Evolutionary conservation across 2,329 filamentous ascomycete species (phyloP).

Genomic region (Cladophialophora yegresii): DNA sequence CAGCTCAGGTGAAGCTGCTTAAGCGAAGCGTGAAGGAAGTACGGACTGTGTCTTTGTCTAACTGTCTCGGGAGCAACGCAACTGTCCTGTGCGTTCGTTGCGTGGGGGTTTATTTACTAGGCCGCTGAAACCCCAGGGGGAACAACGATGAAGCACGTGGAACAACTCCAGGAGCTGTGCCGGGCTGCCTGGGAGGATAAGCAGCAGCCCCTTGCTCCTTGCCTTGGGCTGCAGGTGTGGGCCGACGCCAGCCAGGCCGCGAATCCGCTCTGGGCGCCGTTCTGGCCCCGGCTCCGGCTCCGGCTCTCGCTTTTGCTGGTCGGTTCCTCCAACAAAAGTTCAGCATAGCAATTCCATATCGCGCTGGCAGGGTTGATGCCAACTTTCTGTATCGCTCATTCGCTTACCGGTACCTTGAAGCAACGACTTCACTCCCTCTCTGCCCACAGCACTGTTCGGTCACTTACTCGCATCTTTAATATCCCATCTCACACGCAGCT

Average conservation of each 20-base stretch:
- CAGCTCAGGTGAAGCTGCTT: neutral
- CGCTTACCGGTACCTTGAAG: conserved; percentile 8
- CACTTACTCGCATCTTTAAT: neutral
- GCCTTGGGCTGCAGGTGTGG: neutral
- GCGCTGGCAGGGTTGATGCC: neutral
- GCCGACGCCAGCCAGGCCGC: neutral
- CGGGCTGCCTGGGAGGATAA: neutral
- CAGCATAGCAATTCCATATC: neutral
- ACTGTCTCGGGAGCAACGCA: neutral
- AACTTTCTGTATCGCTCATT: conserved; percentile 15
- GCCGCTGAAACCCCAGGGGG: neutral
- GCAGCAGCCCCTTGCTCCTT: neutral
- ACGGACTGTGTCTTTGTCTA: neutral
- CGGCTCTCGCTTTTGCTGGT: neutral
- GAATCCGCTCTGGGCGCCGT: neutral
- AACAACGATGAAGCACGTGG: conserved; percentile 1
- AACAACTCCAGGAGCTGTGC: neutral
- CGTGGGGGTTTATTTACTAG: neutral
- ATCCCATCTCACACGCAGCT: conserved; percentile 20
- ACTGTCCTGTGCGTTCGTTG: no score
- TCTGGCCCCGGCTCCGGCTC: neutral
- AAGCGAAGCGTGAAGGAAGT: neutral
- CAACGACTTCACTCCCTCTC: neutral
- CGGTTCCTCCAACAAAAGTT: neutral
- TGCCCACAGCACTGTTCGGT: neutral